Evolutionary conservation across 306 rosid species (phyloP), one percentile per base, ranked within the genome.

Genomic region (Ammopiptanthus mongolicus): DNA sequence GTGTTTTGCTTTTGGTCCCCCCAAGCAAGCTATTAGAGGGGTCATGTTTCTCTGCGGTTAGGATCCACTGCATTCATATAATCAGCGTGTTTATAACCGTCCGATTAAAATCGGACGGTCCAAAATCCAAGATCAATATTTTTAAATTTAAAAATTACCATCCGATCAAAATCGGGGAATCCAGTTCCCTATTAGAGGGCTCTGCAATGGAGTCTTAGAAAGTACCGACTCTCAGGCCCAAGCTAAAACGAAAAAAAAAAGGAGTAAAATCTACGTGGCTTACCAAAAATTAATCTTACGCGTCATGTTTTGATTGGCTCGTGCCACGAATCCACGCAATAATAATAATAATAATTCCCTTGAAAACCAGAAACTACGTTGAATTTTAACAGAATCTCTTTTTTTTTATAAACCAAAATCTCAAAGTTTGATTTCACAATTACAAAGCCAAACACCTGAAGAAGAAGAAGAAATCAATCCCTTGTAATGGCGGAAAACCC

Each of bases 401-500:
- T n/a, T n/a, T n/a, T 25, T 25, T 25, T 3, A 25, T 25, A 72
- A n/a, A 31, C 57, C 59, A 14, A 47, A 37, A 23, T 70, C 65
- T 70, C 1, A 6, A 28, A 28, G 1, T 33, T 51, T 69, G 3
- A 69, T 60, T 72, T 36, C 77, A 8, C 11, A 29, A 41, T 18
- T 4, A 5, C 58, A 64, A 21, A 33, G 37, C 15, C 62, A 48
- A 48, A 61, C 17, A 29, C 58, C 15, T 12, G 9, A 29, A 28
- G 0, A 29, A 1, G 2, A 4, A 12, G 3, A 13, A 4, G 5
- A 22, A 11, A 13, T 5, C 9, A 36, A 31, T 31, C 36, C 36
- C n/a, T n/a, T n/a, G n/a, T n/a, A n/a, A 25, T 25, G 96, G 91
- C 83, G 61, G 90, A 80, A 84, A 76, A 73, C 17, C 81, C 84